These are phyloP conservation scores for Candida ficus DNA, from an alignment of 805 yeast genomes.

Conservation along the genomic window DNA sequence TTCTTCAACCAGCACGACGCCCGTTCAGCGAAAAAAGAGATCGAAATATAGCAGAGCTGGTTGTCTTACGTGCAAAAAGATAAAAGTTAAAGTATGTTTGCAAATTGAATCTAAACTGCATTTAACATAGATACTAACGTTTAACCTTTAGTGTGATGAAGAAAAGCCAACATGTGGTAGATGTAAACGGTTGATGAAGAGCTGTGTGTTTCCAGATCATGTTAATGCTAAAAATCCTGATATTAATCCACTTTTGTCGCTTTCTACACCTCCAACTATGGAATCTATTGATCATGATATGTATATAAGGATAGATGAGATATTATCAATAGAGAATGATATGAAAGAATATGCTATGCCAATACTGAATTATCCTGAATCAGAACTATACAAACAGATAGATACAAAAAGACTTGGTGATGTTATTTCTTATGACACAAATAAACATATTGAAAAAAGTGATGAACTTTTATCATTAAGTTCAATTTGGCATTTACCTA, in stretches of 20 bases:
- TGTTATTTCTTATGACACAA: slow-evolving; percentile 1
- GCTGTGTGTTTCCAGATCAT: slow-evolving; percentile 6
- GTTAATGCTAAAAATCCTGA: neutral
- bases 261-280: slow-evolving; percentile 1
- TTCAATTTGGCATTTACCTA: slow-evolving; percentile 16
- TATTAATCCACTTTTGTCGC: neutral
- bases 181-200: slow-evolving; percentile 6
- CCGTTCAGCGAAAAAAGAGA: slow-evolving; percentile 7
- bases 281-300: slow-evolving; percentile 20
- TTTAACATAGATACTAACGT: neutral
- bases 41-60: slow-evolving; percentile 29
- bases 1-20: neutral
- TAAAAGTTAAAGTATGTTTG: slow-evolving; percentile 32
- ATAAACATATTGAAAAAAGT: neutral
- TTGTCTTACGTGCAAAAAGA: slow-evolving; percentile 37
- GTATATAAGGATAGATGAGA: slow-evolving; percentile 15
- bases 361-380: slow-evolving; percentile 2
- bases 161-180: slow-evolving; percentile 13
- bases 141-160: slow-evolving; percentile 14
- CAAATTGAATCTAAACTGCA: neutral
- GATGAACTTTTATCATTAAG: slow-evolving; percentile 8
- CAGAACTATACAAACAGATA: slow-evolving; percentile 6
- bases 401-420: neutral
- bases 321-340: slow-evolving; percentile 5
- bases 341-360: slow-evolving; percentile 1